Evolutionary conservation across 1,139 yeast species (phyloP).

Genomic region (Lipomyces yarrowii): DNA sequence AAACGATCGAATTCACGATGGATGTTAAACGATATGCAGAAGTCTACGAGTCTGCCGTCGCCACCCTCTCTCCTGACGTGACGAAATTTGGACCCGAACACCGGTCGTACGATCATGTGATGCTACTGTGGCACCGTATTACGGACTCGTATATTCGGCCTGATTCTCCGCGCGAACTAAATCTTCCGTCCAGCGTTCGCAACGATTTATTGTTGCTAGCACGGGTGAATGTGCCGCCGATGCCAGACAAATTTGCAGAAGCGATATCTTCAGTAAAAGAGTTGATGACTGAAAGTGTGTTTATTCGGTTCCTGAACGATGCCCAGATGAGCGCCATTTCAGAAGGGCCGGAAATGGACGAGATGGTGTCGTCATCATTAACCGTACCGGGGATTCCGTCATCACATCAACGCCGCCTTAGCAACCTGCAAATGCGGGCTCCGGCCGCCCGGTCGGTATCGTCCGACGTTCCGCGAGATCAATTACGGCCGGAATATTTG

Average conservation of each 20-base stretch:
- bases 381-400: slow-evolving; percentile 6
- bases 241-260: slow-evolving; percentile 35
- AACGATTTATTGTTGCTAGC: slow-evolving; percentile 32
- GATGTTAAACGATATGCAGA: slow-evolving; percentile 39
- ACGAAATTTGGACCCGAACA: slow-evolving; percentile 12
- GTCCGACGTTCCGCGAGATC: neutral
- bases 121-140: slow-evolving; percentile 39
- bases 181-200: slow-evolving; percentile 40
- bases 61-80: slow-evolving; percentile 9
- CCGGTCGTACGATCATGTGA: slow-evolving; percentile 22
- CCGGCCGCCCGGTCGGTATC: neutral
- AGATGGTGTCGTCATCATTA: neutral
- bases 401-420: slow-evolving; percentile 1
- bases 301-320: slow-evolving; percentile 29
- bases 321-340: neutral
- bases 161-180: slow-evolving; percentile 42
- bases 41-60: slow-evolving; percentile 30
- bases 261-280: slow-evolving; percentile 39
- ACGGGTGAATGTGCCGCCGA: slow-evolving; percentile 33
- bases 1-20: slow-evolving; percentile 42
- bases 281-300: slow-evolving; percentile 41
- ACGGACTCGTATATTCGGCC: slow-evolving; percentile 39
- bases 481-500: neutral
- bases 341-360: neutral
- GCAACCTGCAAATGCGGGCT: neutral